Evolutionary conservation across 2,329 filamentous ascomycete genomes (phyloP), one percentile per base, ranked within the genome.

Genomic region (Penicillium sp.): DNA sequence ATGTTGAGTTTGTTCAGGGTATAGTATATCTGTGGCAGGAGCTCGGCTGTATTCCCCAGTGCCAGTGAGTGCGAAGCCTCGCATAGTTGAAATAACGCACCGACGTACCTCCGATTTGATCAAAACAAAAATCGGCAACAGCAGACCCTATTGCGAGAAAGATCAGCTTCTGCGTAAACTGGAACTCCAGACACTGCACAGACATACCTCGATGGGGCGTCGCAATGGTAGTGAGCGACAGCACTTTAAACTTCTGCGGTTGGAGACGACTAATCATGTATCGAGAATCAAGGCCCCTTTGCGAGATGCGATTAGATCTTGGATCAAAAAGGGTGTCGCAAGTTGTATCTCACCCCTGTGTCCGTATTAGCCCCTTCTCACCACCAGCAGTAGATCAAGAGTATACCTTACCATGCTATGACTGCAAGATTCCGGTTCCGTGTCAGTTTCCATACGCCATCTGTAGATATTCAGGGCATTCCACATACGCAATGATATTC

Each of bases 171-270:
- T 30, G 15, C 22, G 15, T 17, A 9, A 17, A 17, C n/a, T 8
- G 26, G 3, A 22, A 4, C 10, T 9, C 15, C 15, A n/a, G 0
- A 9, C 6, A 13, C 15, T 2, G 38, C 4, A 8, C 10, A 2
- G 63, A 72, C 38, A 50, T 13, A 84, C 84, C 79, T 75, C 83
- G 76, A 76, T 89, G 87, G 0, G 87, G 87, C 15, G 84, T 85
- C 2, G 86, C 86, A 60, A 89, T 83, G 0, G 87, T 89, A 0
- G 87, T 89, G 66, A 89, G 73, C 0, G 86, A 88, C 40, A 93
- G 83, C 62, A 97, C 91, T 73, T 91, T 92, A 66, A 97, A 91
- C 55, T 88, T 86, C 3, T 79, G 78, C 10, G 85, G 86, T 54
- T 82, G 80, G 24, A 89, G 75, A 45, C 78, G 81, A 62, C 84